Conservation (phyloP, 2,329 filamentous ascomycete species). For the Intubia oerlemansii region DNA sequence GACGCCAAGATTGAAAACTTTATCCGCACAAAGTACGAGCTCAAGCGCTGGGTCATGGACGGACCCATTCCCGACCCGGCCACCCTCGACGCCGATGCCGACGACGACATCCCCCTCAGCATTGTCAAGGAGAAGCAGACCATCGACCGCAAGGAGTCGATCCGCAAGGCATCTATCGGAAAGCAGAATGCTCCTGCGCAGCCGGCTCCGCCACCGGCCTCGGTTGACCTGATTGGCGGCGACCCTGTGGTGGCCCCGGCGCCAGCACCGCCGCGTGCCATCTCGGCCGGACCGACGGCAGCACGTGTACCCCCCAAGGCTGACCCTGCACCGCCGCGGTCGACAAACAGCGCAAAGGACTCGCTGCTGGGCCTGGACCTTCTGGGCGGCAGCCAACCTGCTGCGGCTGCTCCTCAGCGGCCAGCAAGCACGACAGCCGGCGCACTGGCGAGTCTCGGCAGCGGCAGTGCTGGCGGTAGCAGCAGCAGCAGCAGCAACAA, state of each 20-base stretch:
- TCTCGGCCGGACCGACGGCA: conserved; percentile 46
- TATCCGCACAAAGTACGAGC: conserved; percentile 96
- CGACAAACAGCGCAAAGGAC: conserved; percentile 50
- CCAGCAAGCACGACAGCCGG: conserved; percentile 74
- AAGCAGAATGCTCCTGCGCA: no score
- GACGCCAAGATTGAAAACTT: conserved; percentile 99
- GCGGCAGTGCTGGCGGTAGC: no score
- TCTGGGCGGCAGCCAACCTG: conserved; percentile 52
- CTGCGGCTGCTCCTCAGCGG: conserved; percentile 48
- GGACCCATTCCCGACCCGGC: conserved; percentile 85
- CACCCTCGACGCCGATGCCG: conserved; percentile 60
- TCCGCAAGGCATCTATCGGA: conserved; percentile 36
- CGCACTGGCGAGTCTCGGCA: no score
- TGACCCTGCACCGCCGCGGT: conserved; percentile 43
- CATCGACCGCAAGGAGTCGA: conserved; percentile 35
- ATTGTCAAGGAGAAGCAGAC: conserved; percentile 45
- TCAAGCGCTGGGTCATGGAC: conserved; percentile 99
- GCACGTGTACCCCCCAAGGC: conserved; percentile 35
- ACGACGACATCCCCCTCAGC: conserved; percentile 55
- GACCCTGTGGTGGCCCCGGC: conserved; percentile 23
- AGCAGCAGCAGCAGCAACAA: no score
- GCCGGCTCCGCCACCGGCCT: conserved; percentile 12
- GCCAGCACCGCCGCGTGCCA: conserved; percentile 42
- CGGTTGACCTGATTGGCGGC: conserved; percentile 59
- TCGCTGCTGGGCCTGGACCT: conserved; percentile 87